Conservation (phyloP, 805 yeast genomes). For the Maudiozyma pseudohumilis region DNA sequence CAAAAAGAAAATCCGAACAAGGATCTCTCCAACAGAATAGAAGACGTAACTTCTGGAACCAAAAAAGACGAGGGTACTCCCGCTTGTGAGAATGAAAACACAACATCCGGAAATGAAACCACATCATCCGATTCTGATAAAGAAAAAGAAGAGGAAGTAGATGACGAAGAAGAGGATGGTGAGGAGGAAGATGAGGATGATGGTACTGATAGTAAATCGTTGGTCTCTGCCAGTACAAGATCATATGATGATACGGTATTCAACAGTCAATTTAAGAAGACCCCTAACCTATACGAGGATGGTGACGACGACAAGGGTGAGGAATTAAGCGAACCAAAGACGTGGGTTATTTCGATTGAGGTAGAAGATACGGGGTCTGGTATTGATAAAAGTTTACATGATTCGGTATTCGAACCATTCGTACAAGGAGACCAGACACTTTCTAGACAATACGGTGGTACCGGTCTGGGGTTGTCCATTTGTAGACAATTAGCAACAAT, state of each 20-base stretch:
- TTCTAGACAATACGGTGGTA: conserved; percentile 88
- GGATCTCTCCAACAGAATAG: background rate
- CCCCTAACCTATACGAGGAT: conserved; percentile 16
- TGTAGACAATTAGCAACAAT: conserved; percentile 83
- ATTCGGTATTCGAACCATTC: conserved; percentile 87
- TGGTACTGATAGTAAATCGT: conserved; percentile 10
- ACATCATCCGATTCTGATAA: background rate
- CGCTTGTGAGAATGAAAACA: background rate
- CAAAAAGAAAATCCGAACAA: too few relatives aligned
- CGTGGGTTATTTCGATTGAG: conserved; percentile 40
- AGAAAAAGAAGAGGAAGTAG: background rate
- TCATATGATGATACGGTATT: conserved; percentile 37
- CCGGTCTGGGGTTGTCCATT: conserved; percentile 84
- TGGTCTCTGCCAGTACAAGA: conserved; percentile 21
- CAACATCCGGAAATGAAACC: background rate
- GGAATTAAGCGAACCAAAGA: conserved; percentile 21
- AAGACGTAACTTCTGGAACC: background rate
- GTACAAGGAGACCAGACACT: conserved; percentile 94
- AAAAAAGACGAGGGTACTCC: background rate
- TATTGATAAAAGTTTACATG: conserved; percentile 70
- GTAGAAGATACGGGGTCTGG: conserved; percentile 94
- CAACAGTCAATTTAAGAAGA: conserved; percentile 33
- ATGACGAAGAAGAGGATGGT: background rate
- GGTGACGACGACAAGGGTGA: conserved; percentile 18
- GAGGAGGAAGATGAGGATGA: background rate